Evolutionary conservation across 495 filamentous ascomycete genomes (phyloP).

Genomic region (Lophiotrema nucula): DNA sequence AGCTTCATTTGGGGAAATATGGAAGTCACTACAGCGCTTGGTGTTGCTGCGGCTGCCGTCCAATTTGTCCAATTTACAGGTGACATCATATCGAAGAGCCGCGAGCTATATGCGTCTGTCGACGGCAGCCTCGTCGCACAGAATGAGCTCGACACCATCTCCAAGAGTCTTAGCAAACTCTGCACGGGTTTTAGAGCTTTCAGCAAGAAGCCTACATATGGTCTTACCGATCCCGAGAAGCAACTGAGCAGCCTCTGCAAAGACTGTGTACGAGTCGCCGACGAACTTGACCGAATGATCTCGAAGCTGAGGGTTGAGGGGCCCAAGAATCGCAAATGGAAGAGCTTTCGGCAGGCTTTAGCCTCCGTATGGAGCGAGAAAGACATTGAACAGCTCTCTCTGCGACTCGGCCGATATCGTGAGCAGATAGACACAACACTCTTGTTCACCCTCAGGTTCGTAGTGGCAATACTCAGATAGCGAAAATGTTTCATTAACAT

Average conservation of each 20-base stretch:
- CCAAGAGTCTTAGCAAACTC: background rate
- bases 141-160: background rate
- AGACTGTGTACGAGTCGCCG: background rate
- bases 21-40: background rate
- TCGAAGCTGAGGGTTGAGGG: background rate
- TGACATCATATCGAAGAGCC: background rate
- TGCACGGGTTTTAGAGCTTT: background rate
- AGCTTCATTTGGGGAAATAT: no score
- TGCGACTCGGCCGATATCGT: background rate
- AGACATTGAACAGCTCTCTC: background rate
- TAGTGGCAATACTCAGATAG: no score
- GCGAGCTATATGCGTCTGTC: background rate
- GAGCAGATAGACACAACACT: background rate
- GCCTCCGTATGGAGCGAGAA: background rate
- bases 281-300: background rate
- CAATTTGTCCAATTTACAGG: background rate
- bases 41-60: background rate
- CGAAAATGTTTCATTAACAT: no score
- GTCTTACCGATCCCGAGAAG: background rate
- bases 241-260: background rate
- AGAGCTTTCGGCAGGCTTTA: background rate
- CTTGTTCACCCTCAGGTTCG: no score
- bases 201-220: background rate
- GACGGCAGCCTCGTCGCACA: background rate
- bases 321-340: background rate